Evolutionary conservation across 2,329 filamentous ascomycete species (phyloP).

Genomic region (Akanthomyces uredinophilus): DNA sequence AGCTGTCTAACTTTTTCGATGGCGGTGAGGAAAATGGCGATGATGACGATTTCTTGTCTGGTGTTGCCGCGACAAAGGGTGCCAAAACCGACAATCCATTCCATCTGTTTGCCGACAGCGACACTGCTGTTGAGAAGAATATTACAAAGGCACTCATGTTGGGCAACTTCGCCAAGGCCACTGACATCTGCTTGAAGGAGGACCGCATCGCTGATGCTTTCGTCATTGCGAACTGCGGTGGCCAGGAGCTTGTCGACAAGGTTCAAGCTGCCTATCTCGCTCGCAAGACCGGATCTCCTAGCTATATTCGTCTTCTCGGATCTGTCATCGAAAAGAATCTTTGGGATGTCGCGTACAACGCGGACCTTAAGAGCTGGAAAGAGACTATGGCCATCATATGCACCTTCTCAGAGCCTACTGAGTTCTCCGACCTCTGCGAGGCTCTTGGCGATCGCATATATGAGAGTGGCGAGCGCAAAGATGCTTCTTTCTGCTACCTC

Average conservation of each 20-base stretch:
- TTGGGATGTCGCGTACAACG: constrained; percentile 97
- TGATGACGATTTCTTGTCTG: constrained; percentile 81
- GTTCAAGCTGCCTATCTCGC: constrained; percentile 88
- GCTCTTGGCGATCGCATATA: constrained; percentile 86
- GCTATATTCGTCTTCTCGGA: constrained; percentile 83
- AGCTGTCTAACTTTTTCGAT: constrained; percentile 77
- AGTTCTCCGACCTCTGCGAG: constrained; percentile 94
- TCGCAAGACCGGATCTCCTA: constrained; percentile 74
- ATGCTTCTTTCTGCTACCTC: constrained; percentile 94
- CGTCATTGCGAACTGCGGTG: constrained; percentile 95
- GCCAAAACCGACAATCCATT: constrained; percentile 94
- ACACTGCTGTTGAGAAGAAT: constrained; percentile 75
- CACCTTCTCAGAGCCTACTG: constrained; percentile 85
- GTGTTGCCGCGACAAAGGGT: constrained; percentile 80
- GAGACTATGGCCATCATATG: constrained; percentile 94
- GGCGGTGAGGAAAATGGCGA: constrained; percentile 54
- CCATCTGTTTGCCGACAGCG: constrained; percentile 77
- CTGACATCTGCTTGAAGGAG: constrained; percentile 83
- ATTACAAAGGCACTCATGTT: constrained; percentile 87
- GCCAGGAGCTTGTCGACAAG: constrained; percentile 88
- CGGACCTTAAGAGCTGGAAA: constrained; percentile 89
- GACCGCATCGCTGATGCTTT: constrained; percentile 93
- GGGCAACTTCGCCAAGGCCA: constrained; percentile 83
- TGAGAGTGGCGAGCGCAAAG: constrained; percentile 72
- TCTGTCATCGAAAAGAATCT: constrained; percentile 95